Evolutionary conservation across 139 green algal species (phyloP).

Genomic region (Trebouxia sp.): DNA sequence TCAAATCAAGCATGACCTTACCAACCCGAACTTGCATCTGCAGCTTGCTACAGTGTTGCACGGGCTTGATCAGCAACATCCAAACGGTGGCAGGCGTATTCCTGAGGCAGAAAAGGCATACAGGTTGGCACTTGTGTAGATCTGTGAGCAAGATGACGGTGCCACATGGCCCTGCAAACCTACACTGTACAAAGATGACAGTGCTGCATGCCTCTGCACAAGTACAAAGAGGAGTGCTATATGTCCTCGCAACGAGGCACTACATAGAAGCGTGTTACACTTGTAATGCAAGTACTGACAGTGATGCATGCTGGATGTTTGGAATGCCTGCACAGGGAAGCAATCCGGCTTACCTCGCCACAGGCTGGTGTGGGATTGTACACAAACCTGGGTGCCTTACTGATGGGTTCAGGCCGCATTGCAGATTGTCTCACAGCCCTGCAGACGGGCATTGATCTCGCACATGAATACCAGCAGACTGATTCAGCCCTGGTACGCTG

Average conservation of each 20-base stretch:
- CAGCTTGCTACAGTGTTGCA: constrained; percentile 54
- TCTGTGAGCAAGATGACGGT: background rate
- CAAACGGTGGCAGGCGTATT: constrained; percentile 56
- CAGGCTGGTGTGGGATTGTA: background rate
- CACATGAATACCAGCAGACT: constrained; percentile 1
- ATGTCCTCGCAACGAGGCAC: background rate
- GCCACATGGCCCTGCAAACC: background rate
- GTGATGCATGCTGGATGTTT: too few relatives aligned
- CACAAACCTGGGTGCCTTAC: constrained; percentile 58
- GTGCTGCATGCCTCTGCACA: background rate
- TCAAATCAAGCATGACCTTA: background rate
- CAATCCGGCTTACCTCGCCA: background rate
- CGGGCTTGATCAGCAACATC: constrained; percentile 51
- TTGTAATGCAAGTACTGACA: background rate
- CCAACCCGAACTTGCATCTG: constrained; percentile 18
- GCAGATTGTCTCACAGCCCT: constrained; percentile 31
- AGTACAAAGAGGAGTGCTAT: background rate
- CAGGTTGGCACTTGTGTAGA: constrained; percentile 33
- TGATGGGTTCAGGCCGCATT: constrained; percentile 46
- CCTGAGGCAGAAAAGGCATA: constrained; percentile 58
- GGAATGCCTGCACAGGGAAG: constrained; percentile 3
- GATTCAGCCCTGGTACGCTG: background rate
- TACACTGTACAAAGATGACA: background rate
- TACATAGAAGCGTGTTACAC: background rate
- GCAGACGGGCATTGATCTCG: background rate